Evolutionary conservation across 805 yeast genomes (phyloP).

Genomic region (Starmerella bombi): DNA sequence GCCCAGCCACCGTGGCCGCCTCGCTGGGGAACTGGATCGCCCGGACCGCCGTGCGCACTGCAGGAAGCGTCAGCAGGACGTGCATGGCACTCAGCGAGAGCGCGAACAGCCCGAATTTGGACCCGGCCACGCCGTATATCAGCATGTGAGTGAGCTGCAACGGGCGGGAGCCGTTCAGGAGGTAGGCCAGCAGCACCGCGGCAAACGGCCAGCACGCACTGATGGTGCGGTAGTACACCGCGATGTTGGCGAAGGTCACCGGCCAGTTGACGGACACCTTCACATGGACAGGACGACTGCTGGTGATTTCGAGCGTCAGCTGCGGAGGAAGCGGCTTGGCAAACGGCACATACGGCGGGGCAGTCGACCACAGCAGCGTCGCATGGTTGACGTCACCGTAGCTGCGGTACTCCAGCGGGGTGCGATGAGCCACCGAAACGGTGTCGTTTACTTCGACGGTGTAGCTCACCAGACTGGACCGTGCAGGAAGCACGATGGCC

Average conservation of each 20-base stretch:
- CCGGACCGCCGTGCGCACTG: constrained; percentile 16
- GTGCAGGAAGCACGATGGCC: constrained; percentile 14
- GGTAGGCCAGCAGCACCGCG: constrained; percentile 25
- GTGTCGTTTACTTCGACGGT: constrained; percentile 5
- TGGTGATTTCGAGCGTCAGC: background rate
- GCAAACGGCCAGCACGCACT: constrained; percentile 40
- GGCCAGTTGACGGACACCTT: constrained; percentile 35
- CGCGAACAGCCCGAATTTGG: constrained; percentile 12
- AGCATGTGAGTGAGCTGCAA: background rate
- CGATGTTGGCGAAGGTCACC: constrained; percentile 52
- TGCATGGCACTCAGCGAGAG: constrained; percentile 20
- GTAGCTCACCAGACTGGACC: constrained; percentile 19
- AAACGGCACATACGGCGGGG: constrained; percentile 21
- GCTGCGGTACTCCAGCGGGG: constrained; percentile 18
- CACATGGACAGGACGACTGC: background rate
- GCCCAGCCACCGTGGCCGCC: constrained; percentile 18
- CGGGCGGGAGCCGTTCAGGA: background rate
- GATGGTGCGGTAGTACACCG: constrained; percentile 64
- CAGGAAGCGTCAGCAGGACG: constrained; percentile 24
- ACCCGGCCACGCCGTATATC: background rate
- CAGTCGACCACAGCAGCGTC: constrained; percentile 21
- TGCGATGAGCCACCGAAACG: constrained; percentile 14
- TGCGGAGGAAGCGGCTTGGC: background rate
- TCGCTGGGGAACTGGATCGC: constrained; percentile 24
- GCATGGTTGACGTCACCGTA: constrained; percentile 9